Evolutionary conservation across 1,139 yeast species (phyloP).

Genomic region (Sugiyamaella novakii): DNA sequence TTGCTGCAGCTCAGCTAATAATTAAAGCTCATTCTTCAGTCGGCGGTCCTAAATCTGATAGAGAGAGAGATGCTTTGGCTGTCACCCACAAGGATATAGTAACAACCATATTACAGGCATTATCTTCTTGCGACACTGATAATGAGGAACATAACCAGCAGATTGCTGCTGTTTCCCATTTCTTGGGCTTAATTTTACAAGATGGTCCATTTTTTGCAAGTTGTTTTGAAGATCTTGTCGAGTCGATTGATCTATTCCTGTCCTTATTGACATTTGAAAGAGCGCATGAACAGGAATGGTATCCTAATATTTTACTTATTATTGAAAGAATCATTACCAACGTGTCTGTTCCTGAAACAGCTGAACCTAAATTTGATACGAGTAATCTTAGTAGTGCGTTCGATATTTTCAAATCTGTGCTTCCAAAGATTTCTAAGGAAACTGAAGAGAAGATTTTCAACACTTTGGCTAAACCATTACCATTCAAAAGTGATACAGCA

Average conservation of each 20-base stretch:
- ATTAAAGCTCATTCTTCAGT: slow-evolving; percentile 39
- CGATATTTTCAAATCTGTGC: slow-evolving; percentile 22
- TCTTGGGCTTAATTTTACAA: slow-evolving; percentile 52
- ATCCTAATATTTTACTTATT: slow-evolving; percentile 39
- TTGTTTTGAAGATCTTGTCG: slow-evolving; percentile 46
- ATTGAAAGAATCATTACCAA: slow-evolving; percentile 37
- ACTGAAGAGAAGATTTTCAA: slow-evolving; percentile 48
- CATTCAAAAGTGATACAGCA: slow-evolving; percentile 48
- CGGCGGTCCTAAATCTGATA: slow-evolving; percentile 27
- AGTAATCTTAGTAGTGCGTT: slow-evolving; percentile 5
- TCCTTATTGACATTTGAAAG: slow-evolving; percentile 28
- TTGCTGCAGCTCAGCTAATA: slow-evolving; percentile 54
- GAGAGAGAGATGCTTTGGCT: slow-evolving; percentile 25
- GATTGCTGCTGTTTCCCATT: slow-evolving; percentile 50
- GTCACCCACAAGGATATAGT: slow-evolving; percentile 36
- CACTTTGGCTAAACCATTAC: slow-evolving; percentile 46
- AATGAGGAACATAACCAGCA: slow-evolving; percentile 38
- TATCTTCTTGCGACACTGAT: slow-evolving; percentile 44
- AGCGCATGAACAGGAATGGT: slow-evolving; percentile 35
- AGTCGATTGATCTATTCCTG: slow-evolving; percentile 41
- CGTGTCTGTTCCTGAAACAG: slow-evolving; percentile 30
- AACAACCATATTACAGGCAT: slow-evolving; percentile 44
- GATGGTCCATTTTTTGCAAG: slow-evolving; percentile 45
- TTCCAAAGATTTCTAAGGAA: slow-evolving; percentile 39
- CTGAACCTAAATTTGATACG: slow-evolving; percentile 17